These are phyloP conservation scores for Venturia nashicola DNA, from an alignment of 2,329 filamentous ascomycete species.

Conservation along the genomic window DNA sequence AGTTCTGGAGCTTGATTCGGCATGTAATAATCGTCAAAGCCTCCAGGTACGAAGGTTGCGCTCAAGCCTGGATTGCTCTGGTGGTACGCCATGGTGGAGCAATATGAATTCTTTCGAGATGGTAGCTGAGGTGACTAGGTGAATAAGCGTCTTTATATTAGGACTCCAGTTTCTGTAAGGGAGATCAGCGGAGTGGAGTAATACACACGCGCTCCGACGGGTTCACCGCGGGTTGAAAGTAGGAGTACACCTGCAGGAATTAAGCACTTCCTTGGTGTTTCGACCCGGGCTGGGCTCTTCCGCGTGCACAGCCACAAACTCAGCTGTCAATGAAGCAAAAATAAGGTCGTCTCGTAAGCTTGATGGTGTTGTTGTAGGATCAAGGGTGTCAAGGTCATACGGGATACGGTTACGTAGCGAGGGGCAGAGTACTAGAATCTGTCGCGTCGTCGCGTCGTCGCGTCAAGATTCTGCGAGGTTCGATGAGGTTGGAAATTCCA, in stretches of 20 bases:
- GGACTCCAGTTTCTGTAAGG: background rate
- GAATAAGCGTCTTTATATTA: background rate
- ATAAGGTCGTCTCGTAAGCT: background rate
- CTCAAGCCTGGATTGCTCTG: constrained; percentile 23
- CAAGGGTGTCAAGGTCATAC: background rate
- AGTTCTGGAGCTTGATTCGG: constrained; percentile 43
- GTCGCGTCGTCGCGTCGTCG: background rate
- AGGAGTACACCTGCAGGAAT: background rate
- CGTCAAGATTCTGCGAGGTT: background rate
- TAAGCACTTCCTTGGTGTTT: background rate
- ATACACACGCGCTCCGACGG: background rate
- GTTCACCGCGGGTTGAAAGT: background rate
- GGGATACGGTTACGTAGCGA: background rate
- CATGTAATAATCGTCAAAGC: constrained; percentile 57
- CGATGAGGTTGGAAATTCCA: too few species aligned
- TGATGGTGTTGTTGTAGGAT: background rate
- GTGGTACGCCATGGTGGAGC: constrained; percentile 7
- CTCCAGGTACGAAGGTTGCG: constrained; percentile 57
- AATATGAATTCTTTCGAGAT: background rate
- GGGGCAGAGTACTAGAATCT: background rate
- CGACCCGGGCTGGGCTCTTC: background rate
- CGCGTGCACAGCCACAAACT: background rate
- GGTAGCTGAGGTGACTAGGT: background rate
- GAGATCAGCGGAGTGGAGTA: background rate
- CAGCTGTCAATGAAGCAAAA: background rate